Base-by-base conservation (phyloP, 352 stramenopile species). In the Pythium insidiosum region DNA sequence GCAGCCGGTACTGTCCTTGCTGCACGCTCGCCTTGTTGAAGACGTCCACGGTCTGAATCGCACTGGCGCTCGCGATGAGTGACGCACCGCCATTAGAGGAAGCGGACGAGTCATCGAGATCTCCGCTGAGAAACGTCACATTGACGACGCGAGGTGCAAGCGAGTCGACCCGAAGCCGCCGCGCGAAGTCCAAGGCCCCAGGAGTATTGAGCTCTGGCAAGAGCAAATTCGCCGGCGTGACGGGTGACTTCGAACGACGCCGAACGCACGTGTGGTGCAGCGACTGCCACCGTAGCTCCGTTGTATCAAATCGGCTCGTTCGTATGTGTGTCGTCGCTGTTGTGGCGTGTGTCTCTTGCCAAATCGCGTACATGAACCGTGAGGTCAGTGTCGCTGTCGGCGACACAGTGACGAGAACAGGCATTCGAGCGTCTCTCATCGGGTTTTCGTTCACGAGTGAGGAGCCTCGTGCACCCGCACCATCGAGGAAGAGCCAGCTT, bases 401-500 rank as follows among this genome's bases (percentile, higher is more conserved):
- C n/a, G n/a, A n/a, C n/a, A n/a, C n/a, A n/a, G n/a, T n/a, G n/a
- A 60, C 19, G 0, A 85, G 23, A 9, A 65, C 53, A 2, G 69
- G 68, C 6, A 38, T 38, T 0, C 38, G 43, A 7, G 68, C 68
- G 20, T 60, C 50, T 24, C 61, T 61, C 10, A 44, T 39, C 0
- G 16, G 4, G 24, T 70, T 62, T 13, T 79, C 61, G 24, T 85
- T 85, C 0, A 88, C 5, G 9, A 19, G 42, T 0, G 74, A 88
- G n/a, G 1, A 55, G 7, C 11, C 46, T 47, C 3, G 34, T 41
- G 15, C 52, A n/a, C n/a, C n/a, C n/a, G n/a, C 65, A 6, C 67
- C 57, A 35, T 87, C 74, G 4, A 75, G 18, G 31, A 77, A 72
- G 12, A 47, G 47, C 75, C 69, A 85, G n/a, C n/a, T n/a, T n/a